A percentile compares a stretch with the other conserved stretches of the same genome.
These are phyloP conservation scores for Paraconiothyrium brasiliense DNA, from an alignment of 2,329 filamentous ascomycete species.

Conservation along the genomic window DNA sequence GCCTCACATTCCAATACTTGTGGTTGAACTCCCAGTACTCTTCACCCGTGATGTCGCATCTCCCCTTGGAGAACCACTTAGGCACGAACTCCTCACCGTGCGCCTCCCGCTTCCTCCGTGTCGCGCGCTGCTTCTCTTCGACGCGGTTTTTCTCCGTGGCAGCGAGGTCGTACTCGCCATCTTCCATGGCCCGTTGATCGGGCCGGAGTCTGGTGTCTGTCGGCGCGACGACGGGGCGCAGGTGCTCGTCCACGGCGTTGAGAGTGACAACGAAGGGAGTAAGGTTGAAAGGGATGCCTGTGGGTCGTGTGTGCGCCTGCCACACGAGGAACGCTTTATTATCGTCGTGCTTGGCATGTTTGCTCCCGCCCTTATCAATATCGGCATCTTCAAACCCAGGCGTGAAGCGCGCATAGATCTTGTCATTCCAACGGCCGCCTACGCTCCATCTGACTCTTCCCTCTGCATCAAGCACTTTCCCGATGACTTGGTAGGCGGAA, in stretches of 20 bases:
- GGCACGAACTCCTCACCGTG: slow-evolving; percentile 83
- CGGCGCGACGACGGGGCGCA: slow-evolving; percentile 80
- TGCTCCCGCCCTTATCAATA: slow-evolving; percentile 55
- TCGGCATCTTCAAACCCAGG: slow-evolving; percentile 85
- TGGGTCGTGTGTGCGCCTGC: slow-evolving; percentile 84
- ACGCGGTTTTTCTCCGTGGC: slow-evolving; percentile 93
- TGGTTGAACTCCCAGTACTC: slow-evolving; percentile 90
- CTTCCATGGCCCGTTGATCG: slow-evolving; percentile 97
- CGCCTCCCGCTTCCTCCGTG: slow-evolving; percentile 76
- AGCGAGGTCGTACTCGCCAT: slow-evolving; percentile 94
- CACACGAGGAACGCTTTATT: slow-evolving; percentile 88
- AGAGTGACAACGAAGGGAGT: slow-evolving; percentile 95
- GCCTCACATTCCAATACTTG: slow-evolving; percentile 83
- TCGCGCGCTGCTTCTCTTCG: slow-evolving; percentile 87
- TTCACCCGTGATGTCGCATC: slow-evolving; percentile 83
- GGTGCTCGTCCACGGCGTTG: slow-evolving; percentile 88
- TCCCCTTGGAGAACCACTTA: slow-evolving; percentile 81
- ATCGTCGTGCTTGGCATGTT: slow-evolving; percentile 63
- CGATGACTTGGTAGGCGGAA: slow-evolving; percentile 86
- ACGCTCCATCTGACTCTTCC: slow-evolving; percentile 89
- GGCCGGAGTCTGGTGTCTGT: slow-evolving; percentile 93
- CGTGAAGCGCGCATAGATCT: slow-evolving; percentile 91
- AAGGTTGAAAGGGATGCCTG: slow-evolving; percentile 93
- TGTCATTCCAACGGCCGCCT: slow-evolving; percentile 96
- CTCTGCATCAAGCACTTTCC: slow-evolving; percentile 81